Base-by-base conservation (phyloP, 2,329 filamentous ascomycete genomes). In the Clarireedia monteithiana region DNA sequence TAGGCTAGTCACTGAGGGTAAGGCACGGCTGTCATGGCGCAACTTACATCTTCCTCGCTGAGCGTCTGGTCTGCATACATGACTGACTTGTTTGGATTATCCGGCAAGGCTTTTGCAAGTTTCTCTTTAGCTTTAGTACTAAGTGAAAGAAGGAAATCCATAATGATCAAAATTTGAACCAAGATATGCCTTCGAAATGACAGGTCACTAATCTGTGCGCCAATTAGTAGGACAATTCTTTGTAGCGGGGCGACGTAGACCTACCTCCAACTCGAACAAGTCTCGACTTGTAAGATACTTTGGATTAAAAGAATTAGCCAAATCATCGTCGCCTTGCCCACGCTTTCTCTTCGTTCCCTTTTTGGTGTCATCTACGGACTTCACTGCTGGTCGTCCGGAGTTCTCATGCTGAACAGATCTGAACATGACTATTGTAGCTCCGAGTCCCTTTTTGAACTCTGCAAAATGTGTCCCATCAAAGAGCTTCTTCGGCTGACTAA, bases 271-370 rank as follows among this genome's bases (percentile, higher is more conserved):
- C 66, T 95, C 90, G 71, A 99, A 99, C 1, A 99, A 77, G 69
- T 99, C 95, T 62, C 88, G 82, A 70, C 91, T 97, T n/a, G 94
- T 99, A 17, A 99, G 80, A 69, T 99, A 99, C 69, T 97, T 99
- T 1, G 95, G 92, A 66, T 99, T 99, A 73, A 96, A 97, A 24
- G 82, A 85, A 67, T 83, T 86, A 24, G 84, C 78, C 50, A 85
- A 74, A 59, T 86, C 84, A 54, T 82, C 80, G 6, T 82, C 81
- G 27, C 73, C 73, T 44, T 77, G 78, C 10, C 80, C 77, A 45
- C 80, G 77, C 70, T 91, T 95, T 56, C 89, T 82, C 72, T 91
- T 95, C 30, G 70, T 73, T 5, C 81, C 82, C 60, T 80, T 81
- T 60, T 83, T 84, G 48, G 76, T 74, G 52, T 90, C 88, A 44